phyloP scores from a whole-genome alignment of 208 protist genomes.

The Angomonas deanei region DNA sequence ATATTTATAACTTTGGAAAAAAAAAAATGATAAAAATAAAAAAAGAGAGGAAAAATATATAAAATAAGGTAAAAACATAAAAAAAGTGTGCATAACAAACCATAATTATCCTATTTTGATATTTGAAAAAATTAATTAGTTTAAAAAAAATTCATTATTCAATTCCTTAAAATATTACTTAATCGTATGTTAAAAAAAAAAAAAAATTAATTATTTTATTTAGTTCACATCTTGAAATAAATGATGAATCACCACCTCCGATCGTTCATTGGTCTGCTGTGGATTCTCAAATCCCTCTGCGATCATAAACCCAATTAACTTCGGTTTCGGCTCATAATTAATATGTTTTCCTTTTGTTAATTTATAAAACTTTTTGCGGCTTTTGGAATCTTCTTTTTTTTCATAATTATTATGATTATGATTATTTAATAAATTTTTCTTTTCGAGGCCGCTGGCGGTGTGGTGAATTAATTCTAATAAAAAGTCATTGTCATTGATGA shows the following conservation, averaged over 20 bases:
- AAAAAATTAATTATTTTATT: not conserved
- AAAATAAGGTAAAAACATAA: constrained; percentile 5
- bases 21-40: constrained; percentile 3
- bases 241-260: constrained; percentile 44
- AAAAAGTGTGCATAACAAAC: constrained; percentile 1
- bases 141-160: not conserved
- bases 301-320: constrained; percentile 78
- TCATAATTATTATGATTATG: constrained; percentile 41
- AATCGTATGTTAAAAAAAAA: not conserved
- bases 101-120: not conserved
- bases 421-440: constrained; percentile 38
- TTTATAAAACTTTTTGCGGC: constrained; percentile 67
- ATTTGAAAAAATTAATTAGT: not conserved
- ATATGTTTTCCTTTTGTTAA: constrained; percentile 78
- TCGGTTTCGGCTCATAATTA: constrained; percentile 72
- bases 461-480: constrained; percentile 70
- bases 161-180: not conserved
- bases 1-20: not conserved
- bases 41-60: not conserved
- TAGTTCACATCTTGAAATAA: constrained; percentile 60
- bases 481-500: constrained; percentile 81
- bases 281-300: constrained; percentile 44
- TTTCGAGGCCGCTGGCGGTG: constrained; percentile 22
- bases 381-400: constrained; percentile 20
- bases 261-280: constrained; percentile 38